A percentile compares a stretch with the other conserved stretches of the same genome.
These are phyloP conservation scores for Ustilaginoidea virens DNA, from an alignment of 2,329 filamentous ascomycete genomes.

Conservation along the genomic window DNA sequence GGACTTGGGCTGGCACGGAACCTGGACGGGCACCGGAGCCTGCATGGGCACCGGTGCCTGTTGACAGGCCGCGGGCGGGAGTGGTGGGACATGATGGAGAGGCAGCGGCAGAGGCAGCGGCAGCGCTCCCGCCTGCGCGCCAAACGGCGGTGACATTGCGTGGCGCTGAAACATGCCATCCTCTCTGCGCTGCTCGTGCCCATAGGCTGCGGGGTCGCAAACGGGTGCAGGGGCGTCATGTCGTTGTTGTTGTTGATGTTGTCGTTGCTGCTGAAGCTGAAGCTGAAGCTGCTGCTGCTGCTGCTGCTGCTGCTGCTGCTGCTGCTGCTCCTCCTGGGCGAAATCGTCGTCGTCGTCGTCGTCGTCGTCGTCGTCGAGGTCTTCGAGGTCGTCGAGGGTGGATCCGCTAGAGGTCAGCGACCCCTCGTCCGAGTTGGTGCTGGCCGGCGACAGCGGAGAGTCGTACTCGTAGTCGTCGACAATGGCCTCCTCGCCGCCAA, in stretches of 20 bases:
- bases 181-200: slow-evolving; percentile 28
- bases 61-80: slow-evolving; percentile 16
- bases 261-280: no score
- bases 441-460: slow-evolving; percentile 33
- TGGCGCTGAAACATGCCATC: slow-evolving; percentile 23
- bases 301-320: no score
- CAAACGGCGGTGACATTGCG: slow-evolving; percentile 28
- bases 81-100: slow-evolving; percentile 7
- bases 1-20: slow-evolving; percentile 28
- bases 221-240: no score
- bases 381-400: slow-evolving; percentile 35
- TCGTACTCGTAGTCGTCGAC: slow-evolving; percentile 28
- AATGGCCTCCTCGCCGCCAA: slow-evolving; percentile 30
- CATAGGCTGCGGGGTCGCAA: slow-evolving; percentile 27
- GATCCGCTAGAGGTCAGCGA: slow-evolving; percentile 39
- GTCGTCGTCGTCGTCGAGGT: neutral
- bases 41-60: slow-evolving; percentile 14
- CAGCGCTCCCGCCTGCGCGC: slow-evolving; percentile 21
- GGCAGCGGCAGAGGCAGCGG: slow-evolving; percentile 10
- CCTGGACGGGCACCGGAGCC: slow-evolving; percentile 21
- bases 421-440: slow-evolving; percentile 36
- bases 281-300: no score
- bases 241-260: no score
- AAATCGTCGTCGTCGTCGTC: slow-evolving; percentile 34
- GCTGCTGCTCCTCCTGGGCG: slow-evolving; percentile 27